Base-by-base conservation (phyloP, 2,329 filamentous ascomycete species). In the Diatrype stigma region DNA sequence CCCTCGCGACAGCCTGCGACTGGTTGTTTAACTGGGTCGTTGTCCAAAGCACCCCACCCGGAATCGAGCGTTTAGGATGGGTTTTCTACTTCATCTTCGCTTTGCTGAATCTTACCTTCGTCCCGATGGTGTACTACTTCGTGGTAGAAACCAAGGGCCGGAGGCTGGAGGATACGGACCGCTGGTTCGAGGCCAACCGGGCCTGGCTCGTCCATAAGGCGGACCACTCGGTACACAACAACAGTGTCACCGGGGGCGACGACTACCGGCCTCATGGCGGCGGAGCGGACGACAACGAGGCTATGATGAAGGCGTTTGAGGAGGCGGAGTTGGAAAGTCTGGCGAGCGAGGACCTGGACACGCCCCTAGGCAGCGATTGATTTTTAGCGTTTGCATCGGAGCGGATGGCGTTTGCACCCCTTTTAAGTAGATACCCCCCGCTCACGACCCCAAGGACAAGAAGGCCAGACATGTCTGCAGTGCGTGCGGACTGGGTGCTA, bases 41-140 rank as follows among this genome's bases (percentile, higher is more conserved):
- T 4, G 65, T 69, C 7, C 57, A 67, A 51, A 65, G 68, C 38
- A 70, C 67, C 0, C 67, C 67, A 2, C 49, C 57, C 5, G 67
- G 64, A 1, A 64, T 68, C 35, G 63, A 71, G 21, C 75, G 72
- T 21, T 65, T 81, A 0, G 68, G 70, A 1, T 80, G 75, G 68
- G 70, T 69, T 42, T 78, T 74, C 61, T 80, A 75, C 66, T 67
- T 77, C 28, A 70, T 78, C 40, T 44, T 44, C 40, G 22, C 40
- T 14, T 5, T 44, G 21, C 21, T 44, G 21, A 44, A 44, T 21
- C 21, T n/a, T 1, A 23, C 7, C 3, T 44, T 49, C 23, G 47
- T 49, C 11, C 47, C 47, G 11, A 40, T 49, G 23, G 47, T 49
- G 37, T 49, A 49, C 47, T 49, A 49, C 47, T 23, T 49, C 38